These are phyloP conservation scores for Dothistroma septosporum DNA, from an alignment of 2,329 filamentous ascomycete species.

Conservation along the genomic window DNA sequence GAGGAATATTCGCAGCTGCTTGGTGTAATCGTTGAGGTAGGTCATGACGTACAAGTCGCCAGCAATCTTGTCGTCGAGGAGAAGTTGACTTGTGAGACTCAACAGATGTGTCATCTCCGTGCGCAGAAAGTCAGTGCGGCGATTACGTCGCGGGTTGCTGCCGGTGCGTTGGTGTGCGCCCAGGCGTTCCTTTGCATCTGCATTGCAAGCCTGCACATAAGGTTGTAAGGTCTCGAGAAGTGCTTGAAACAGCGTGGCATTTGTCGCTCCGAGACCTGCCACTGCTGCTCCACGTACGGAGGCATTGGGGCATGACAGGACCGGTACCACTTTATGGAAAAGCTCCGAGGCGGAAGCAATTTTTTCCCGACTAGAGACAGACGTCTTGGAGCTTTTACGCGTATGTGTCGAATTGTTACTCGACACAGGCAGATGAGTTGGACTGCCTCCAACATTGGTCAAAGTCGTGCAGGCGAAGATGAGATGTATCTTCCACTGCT, in stretches of 20 bases:
- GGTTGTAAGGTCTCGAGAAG: conserved; percentile 85
- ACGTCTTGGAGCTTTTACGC: conserved; percentile 72
- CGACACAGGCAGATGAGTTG: conserved; percentile 52
- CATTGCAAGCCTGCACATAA: conserved; percentile 78
- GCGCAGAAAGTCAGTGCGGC: conserved; percentile 77
- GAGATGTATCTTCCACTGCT: conserved; percentile 97
- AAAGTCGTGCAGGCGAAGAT: conserved; percentile 96
- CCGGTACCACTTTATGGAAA: conserved; percentile 86
- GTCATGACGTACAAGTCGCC: conserved; percentile 78
- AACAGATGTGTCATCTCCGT: conserved; percentile 97
- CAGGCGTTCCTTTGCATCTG: conserved; percentile 79
- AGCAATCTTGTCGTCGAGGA: conserved; percentile 72
- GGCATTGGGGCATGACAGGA: conserved; percentile 73
- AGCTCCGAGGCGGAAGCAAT: conserved; percentile 83
- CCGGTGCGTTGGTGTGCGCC: conserved; percentile 72
- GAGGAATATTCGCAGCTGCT: conserved; percentile 87
- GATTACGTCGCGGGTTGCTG: conserved; percentile 75
- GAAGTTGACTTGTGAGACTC: conserved; percentile 84
- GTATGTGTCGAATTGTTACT: conserved; percentile 64
- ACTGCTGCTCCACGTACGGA: conserved; percentile 88
- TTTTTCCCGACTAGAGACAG: conserved; percentile 63
- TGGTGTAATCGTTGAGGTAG: conserved; percentile 84
- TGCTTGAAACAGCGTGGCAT: conserved; percentile 86
- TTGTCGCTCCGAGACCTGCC: conserved; percentile 87
- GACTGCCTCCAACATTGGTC: conserved; percentile 63